Base-by-base conservation (phyloP, 2,329 filamentous ascomycete genomes). In the Phialophora expanda region DNA sequence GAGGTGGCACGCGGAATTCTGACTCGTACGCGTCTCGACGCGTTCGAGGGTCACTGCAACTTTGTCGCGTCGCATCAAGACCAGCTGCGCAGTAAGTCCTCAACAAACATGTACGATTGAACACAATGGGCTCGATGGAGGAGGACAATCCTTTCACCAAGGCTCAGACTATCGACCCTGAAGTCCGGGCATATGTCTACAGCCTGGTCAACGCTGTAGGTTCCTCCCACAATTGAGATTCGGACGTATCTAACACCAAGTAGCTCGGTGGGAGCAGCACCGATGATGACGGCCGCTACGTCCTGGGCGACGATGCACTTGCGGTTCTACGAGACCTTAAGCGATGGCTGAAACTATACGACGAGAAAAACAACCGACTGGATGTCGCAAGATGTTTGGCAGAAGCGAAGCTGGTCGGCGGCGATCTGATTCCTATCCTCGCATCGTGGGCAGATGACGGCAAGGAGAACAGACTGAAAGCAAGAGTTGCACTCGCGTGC, bases 341-440 rank as follows among this genome's bases (percentile, higher is more conserved):
- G 76, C 90, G 90, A 86, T 99, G 95, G 95, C 85, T 99, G 71
- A 93, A 92, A 72, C 87, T 97, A 69, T 95, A 95, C 83, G 93
- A 97, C 77, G 91, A 96, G 76, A 96, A 96, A 77, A 88, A 90
- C 70, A 96, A 97, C 76, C 90, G 94, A 71, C 90, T 96, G 84
- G 95, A 99, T 76, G 95, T 99, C 66, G 93, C 94, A 67, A 86
- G 95, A 79, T 97, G 93, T 77, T 84, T 98, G 71, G 89, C 92
- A 74, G 93, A 98, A 78, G 90, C 93, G 53, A 97, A 97, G 75
- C 79, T 99, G n/a, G 87, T 98, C 64, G 90, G 90, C 75, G 91
- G 92, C 58, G 95, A 99, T 78, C 80, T 99, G 63, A 82, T 98
- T 64, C 92, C 94, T 62, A 98, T 99, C 70, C 83, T 99, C 24